phyloP scores from a whole-genome alignment of 371 early-diverging fungal species.

The Nematocida ausubeli region DNA sequence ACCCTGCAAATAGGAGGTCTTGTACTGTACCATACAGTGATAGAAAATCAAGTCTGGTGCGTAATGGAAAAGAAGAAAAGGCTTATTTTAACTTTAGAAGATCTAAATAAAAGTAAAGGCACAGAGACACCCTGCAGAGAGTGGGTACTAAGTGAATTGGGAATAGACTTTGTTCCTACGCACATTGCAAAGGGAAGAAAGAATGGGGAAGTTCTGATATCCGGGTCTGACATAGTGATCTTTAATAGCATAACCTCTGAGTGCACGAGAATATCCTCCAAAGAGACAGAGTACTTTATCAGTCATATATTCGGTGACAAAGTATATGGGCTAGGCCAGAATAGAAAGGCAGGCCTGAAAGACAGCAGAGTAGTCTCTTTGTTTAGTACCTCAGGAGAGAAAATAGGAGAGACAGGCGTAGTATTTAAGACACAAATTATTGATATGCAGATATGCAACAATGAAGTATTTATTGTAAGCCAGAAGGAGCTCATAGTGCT shows the following conservation, averaged over 20 bases:
- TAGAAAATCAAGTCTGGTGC: neutral
- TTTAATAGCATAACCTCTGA: neutral
- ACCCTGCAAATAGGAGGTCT: neutral
- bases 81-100: neutral
- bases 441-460: neutral
- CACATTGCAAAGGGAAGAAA: neutral
- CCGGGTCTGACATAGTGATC: neutral
- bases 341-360: neutral
- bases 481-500: neutral
- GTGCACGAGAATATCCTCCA: neutral
- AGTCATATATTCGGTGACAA: neutral
- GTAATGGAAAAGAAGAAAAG: constrained; percentile 10
- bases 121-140: neutral
- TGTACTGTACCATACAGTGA: neutral
- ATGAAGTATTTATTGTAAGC: neutral
- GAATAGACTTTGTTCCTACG: neutral
- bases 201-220: neutral
- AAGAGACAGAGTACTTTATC: neutral
- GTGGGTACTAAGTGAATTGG: neutral
- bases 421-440: neutral
- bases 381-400: neutral
- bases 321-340: neutral
- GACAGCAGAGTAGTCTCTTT: neutral
- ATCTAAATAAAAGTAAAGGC: too few relatives aligned
- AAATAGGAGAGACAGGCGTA: neutral